phyloP scores from a whole-genome alignment of 2,329 filamentous ascomycete genomes.

The Penicillium sp. region DNA sequence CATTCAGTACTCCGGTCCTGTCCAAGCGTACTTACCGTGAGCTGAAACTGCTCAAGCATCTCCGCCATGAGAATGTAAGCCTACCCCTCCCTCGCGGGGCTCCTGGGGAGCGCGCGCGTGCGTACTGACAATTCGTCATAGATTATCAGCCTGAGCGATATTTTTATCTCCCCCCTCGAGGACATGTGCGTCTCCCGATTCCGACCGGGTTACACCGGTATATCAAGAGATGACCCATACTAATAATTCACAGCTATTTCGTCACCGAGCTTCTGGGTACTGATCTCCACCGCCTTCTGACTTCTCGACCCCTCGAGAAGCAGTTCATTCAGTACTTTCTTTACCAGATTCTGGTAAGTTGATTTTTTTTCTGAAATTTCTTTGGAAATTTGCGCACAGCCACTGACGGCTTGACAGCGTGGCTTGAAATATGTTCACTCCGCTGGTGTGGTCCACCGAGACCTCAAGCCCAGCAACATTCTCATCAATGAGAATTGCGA shows the following conservation, averaged over 20 bases:
- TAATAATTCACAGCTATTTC: constrained; percentile 69
- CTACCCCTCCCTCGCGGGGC: background rate
- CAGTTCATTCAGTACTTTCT: constrained; percentile 99
- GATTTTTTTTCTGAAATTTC: too few species aligned
- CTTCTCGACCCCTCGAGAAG: constrained; percentile 93
- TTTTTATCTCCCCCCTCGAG: constrained; percentile 98
- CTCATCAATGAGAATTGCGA: constrained; percentile 99
- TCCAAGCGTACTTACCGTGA: constrained; percentile 98
- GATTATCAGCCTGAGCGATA: constrained; percentile 98
- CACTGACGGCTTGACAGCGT: constrained; percentile 59
- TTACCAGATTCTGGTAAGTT: constrained; percentile 91
- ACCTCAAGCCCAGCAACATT: constrained; percentile 98
- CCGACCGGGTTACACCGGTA: background rate
- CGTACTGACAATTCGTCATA: constrained; percentile 36
- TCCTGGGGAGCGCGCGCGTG: background rate
- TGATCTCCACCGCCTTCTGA: constrained; percentile 91
- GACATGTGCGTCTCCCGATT: constrained; percentile 71
- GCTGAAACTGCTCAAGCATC: constrained; percentile 93
- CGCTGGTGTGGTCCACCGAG: constrained; percentile 93
- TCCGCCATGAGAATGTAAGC: constrained; percentile 91
- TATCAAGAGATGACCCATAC: constrained; percentile 4
- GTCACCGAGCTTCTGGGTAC: constrained; percentile 97
- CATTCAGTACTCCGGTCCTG: constrained; percentile 97
- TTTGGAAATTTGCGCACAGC: background rate
- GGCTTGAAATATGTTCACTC: constrained; percentile 99